Percentiles rank a stretch among this genome's conserved stretches.
Evolutionary conservation across 495 filamentous ascomycete species (phyloP).

Genomic region (Ascobolus immersus): DNA sequence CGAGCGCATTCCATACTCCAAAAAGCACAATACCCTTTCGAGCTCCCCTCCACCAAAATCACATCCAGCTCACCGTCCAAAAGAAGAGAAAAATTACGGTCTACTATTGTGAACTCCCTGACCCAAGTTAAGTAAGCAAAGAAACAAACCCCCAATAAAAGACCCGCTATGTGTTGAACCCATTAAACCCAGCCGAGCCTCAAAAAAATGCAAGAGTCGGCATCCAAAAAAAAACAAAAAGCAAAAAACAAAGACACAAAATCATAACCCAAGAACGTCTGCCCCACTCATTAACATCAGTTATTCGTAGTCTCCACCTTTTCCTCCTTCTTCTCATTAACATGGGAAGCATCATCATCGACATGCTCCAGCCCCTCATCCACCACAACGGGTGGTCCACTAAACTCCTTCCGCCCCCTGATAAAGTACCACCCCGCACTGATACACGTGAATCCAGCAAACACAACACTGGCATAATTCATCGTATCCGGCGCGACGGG

Average conservation of each 20-base stretch:
- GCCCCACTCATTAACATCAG: neutral
- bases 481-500: slow-evolving; percentile 25
- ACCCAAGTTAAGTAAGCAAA: too few relatives aligned
- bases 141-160: too few relatives aligned
- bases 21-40: too few relatives aligned
- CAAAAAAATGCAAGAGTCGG: neutral
- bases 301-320: too few relatives aligned
- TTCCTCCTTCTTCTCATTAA: too few relatives aligned
- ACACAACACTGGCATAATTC: slow-evolving; percentile 42
- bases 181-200: neutral
- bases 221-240: neutral
- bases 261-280: neutral
- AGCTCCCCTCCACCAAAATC: too few relatives aligned
- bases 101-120: too few relatives aligned
- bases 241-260: neutral
- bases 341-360: neutral
- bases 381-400: slow-evolving; percentile 32
- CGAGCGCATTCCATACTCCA: too few relatives aligned
- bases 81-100: too few relatives aligned
- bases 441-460: slow-evolving; percentile 32
- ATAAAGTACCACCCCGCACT: slow-evolving; percentile 39
- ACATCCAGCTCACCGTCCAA: too few relatives aligned
- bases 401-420: slow-evolving; percentile 44
- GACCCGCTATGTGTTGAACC: neutral
- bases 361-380: slow-evolving; percentile 14